phyloP scores from a whole-genome alignment of 176 grass and related monocot genomes.

The Sorghum bicolor region Sorghum_bicolor_NCBIv3 NC_012875.2:50565001-50565500 shows the following conservation, averaged over 20 bases:
- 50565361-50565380: not conserved
- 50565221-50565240: not conserved
- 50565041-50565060: not conserved
- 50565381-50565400: not conserved
- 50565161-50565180: not conserved
- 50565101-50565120: not conserved
- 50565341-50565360: not conserved
- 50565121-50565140: not conserved
- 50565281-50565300: not conserved
- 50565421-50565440: constrained; percentile 92
- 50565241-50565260: constrained; percentile 16
- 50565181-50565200: not conserved
- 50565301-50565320: not conserved
- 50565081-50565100: not conserved
- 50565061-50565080: not conserved
- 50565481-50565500: constrained; percentile 28
- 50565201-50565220: not conserved
- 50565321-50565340: not conserved
- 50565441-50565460: constrained; percentile 88
- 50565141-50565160: not conserved
- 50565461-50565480: constrained; percentile 60
- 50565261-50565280: not conserved
- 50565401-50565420: not conserved
- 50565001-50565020: not conserved
- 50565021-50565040: not conserved